Percentiles rank a stretch among this genome's conserved stretches.
Evolutionary conservation across 306 rosid species (phyloP).

Genomic region (Fragaria ananassa): DNA sequence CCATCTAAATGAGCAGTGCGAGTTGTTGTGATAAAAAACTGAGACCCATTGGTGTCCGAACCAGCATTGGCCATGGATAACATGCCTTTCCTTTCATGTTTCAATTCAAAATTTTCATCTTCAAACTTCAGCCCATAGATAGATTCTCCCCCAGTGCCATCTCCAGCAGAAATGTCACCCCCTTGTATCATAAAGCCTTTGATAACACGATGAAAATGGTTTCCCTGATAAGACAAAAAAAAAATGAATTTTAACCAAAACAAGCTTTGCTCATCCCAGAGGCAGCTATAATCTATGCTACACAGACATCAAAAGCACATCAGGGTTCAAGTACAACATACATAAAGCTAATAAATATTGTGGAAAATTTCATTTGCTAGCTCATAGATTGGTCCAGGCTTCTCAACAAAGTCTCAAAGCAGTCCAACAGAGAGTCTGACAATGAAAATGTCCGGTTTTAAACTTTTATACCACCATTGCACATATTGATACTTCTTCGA

Average conservation of each 20-base stretch:
- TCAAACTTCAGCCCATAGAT: constrained; percentile 79
- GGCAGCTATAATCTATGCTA: background rate
- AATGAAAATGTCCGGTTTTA: background rate
- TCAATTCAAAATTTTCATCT: constrained; percentile 78
- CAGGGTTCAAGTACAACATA: background rate
- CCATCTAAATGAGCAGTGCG: constrained; percentile 84
- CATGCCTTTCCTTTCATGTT: constrained; percentile 97
- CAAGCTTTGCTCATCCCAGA: background rate
- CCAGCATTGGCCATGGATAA: constrained; percentile 89
- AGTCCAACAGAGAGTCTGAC: background rate
- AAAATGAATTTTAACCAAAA: constrained; percentile 12
- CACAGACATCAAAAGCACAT: background rate
- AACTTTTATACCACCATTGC: background rate
- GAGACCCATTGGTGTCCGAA: constrained; percentile 80
- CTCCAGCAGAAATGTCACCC: constrained; percentile 91
- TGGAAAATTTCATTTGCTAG: background rate
- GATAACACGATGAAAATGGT: constrained; percentile 68
- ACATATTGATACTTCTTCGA: background rate
- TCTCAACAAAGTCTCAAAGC: background rate
- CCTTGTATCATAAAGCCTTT: constrained; percentile 88
- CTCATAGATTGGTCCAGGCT: constrained; percentile 8
- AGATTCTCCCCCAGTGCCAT: constrained; percentile 91
- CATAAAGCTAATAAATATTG: too few relatives aligned
- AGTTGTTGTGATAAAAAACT: constrained; percentile 80
- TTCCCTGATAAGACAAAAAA: constrained; percentile 50